A percentile compares a stretch with the other conserved stretches of the same genome.
These are phyloP conservation scores for Cryptococcus jaspeensis DNA, from an alignment of 1,284 basidiomycete species.

Conservation along the genomic window DNA sequence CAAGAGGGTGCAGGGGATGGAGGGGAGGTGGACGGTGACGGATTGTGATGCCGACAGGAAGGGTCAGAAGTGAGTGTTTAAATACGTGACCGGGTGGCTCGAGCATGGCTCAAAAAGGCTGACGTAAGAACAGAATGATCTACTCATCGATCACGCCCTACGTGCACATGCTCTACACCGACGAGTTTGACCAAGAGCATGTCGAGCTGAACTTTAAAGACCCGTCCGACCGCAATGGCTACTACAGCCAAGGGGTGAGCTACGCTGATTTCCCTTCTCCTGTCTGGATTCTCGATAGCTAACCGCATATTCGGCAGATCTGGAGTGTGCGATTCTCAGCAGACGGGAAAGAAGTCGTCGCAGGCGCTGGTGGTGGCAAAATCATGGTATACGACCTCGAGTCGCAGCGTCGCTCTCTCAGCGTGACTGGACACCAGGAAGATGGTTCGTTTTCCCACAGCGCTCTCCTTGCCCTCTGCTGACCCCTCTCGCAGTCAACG, in stretches of 20 bases:
- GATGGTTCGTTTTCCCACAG: slow-evolving; percentile 55
- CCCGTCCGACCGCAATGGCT: slow-evolving; percentile 30
- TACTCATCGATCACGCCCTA: slow-evolving; percentile 82
- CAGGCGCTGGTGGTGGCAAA: slow-evolving; percentile 53
- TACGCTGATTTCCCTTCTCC: not conserved
- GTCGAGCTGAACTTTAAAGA: slow-evolving; percentile 71
- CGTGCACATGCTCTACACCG: slow-evolving; percentile 81
- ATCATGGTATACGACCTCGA: slow-evolving; percentile 83
- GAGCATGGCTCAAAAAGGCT: slow-evolving; percentile 2
- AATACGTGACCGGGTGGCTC: slow-evolving; percentile 1
- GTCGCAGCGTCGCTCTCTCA: slow-evolving; percentile 72
- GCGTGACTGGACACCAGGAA: slow-evolving; percentile 77
- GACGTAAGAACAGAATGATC: slow-evolving; percentile 65
- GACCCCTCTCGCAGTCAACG: slow-evolving; percentile 64
- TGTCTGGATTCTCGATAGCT: not conserved
- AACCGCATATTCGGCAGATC: slow-evolving; percentile 54
- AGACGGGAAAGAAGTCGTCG: slow-evolving; percentile 85
- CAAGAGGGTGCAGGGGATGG: slow-evolving; percentile 73
- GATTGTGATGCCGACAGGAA: slow-evolving; percentile 90
- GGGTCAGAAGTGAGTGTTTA: slow-evolving; percentile 68
- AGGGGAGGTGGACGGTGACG: slow-evolving; percentile 86
- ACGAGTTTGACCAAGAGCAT: slow-evolving; percentile 68
- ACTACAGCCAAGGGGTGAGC: slow-evolving; percentile 59
- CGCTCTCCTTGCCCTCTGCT: not conserved
- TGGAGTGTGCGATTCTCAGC: slow-evolving; percentile 95